Evolutionary conservation across 2,329 filamentous ascomycete genomes (phyloP).

Genomic region (Chaetomiaceae sp.): DNA sequence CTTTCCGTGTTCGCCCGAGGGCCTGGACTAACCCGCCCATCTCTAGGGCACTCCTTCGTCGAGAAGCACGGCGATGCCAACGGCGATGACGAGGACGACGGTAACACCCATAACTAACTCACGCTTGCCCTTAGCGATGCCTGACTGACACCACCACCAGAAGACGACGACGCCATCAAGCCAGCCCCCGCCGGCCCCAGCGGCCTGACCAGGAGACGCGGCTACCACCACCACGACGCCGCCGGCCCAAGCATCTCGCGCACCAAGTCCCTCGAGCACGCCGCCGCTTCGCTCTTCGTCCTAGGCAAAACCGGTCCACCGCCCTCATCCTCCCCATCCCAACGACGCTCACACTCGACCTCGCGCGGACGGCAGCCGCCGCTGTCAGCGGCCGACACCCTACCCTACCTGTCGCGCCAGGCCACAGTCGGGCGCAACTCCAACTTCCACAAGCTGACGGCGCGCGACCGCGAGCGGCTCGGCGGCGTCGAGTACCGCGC

Average conservation of each 20-base stretch:
- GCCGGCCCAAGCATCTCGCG: neutral
- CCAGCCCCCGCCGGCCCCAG: neutral
- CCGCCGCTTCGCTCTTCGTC: neutral
- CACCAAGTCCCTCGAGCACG: neutral
- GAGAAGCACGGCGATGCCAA: neutral
- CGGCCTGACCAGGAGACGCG: neutral
- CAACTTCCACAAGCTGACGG: constrained; percentile 65
- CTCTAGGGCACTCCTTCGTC: neutral
- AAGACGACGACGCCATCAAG: constrained; percentile 1
- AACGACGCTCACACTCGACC: neutral
- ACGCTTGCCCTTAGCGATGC: neutral
- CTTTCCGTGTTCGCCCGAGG: no score
- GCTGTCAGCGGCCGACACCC: neutral
- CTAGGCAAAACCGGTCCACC: neutral
- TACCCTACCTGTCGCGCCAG: neutral
- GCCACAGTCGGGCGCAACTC: constrained; percentile 41
- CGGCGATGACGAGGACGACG: neutral
- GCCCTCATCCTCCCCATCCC: no score
- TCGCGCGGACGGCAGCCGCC: no score
- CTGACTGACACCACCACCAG: neutral
- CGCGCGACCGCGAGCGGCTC: constrained; percentile 87
- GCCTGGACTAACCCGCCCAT: neutral
- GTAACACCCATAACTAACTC: neutral
- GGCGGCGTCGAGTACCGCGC: constrained; percentile 95
- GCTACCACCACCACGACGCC: neutral